These are phyloP conservation scores for Dryadomyces sulphureus DNA, from an alignment of 2,329 filamentous ascomycete genomes.

Conservation along the genomic window DNA sequence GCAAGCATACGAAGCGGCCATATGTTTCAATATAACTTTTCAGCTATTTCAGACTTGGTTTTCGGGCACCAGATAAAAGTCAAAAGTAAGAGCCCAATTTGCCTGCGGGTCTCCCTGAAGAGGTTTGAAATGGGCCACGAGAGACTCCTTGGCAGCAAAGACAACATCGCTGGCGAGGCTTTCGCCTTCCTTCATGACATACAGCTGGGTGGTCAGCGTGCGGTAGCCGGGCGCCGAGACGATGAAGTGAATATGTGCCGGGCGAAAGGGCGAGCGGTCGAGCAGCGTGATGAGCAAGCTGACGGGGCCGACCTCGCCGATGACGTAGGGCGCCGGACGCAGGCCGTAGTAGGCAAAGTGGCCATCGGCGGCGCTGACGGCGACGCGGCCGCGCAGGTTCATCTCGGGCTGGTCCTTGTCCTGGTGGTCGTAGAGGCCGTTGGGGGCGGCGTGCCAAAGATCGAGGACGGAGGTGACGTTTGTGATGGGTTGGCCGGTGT, in stretches of 20 bases:
- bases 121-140: constrained; percentile 16
- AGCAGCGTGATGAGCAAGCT: constrained; percentile 19
- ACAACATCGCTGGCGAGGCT: constrained; percentile 26
- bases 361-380: constrained; percentile 46
- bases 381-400: constrained; percentile 61
- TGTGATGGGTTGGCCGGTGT: constrained; percentile 33
- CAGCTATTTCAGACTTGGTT: too few species aligned
- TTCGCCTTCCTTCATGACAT: constrained; percentile 33
- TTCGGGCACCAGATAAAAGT: background rate
- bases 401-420: constrained; percentile 47
- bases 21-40: too few species aligned
- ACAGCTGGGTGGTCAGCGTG: constrained; percentile 50
- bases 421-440: constrained; percentile 22
- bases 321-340: constrained; percentile 41
- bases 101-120: background rate
- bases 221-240: constrained; percentile 39
- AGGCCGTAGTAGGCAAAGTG: constrained; percentile 48
- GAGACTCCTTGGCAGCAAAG: constrained; percentile 21
- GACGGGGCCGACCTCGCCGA: constrained; percentile 21
- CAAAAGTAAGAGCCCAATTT: background rate
- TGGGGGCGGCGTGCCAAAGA: constrained; percentile 50
- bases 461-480: constrained; percentile 40
- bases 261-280: constrained; percentile 20
- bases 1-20: too few species aligned
- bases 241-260: constrained; percentile 24